A percentile compares a stretch with the other conserved stretches of the same genome.
Evolutionary conservation across 2,329 filamentous ascomycete species (phyloP).

Genomic region (Colletotrichum spaethianum): DNA sequence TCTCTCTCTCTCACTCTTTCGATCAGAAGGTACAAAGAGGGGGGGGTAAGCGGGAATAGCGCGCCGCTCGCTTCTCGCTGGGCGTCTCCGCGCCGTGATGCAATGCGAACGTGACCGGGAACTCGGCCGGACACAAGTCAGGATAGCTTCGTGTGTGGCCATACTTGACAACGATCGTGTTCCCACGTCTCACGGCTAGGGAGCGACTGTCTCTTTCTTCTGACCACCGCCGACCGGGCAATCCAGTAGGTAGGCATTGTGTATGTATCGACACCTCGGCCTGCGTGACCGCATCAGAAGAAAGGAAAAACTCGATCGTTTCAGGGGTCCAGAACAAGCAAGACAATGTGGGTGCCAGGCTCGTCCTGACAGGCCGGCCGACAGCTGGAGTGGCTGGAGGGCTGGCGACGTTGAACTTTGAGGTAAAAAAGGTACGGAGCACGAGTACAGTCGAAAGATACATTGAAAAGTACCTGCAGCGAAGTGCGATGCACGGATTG

Average conservation of each 20-base stretch:
- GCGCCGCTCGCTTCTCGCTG: conserved; percentile 12
- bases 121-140: background rate
- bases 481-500: conserved; percentile 27
- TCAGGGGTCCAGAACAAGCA: conserved; percentile 41
- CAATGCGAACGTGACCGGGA: conserved; percentile 12
- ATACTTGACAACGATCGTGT: conserved; percentile 13
- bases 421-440: background rate
- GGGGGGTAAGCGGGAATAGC: background rate
- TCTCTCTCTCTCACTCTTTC: no score
- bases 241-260: background rate
- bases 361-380: conserved; percentile 28
- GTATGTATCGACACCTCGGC: conserved; percentile 2
- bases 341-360: conserved; percentile 34
- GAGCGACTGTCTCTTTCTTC: conserved; percentile 7
- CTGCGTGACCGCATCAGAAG: conserved; percentile 33
- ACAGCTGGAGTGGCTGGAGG: conserved; percentile 21
- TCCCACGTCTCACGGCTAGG: background rate
- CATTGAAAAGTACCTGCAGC: background rate
- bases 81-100: conserved; percentile 28
- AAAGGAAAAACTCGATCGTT: conserved; percentile 37
- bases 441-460: conserved; percentile 11
- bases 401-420: conserved; percentile 29
- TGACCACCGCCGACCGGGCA: conserved; percentile 13
- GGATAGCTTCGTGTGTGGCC: background rate
- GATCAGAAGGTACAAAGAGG: background rate